Evolutionary conservation across 129 eudicot genomes (phyloP).

Genomic region (Flaveria ramosissima): DNA sequence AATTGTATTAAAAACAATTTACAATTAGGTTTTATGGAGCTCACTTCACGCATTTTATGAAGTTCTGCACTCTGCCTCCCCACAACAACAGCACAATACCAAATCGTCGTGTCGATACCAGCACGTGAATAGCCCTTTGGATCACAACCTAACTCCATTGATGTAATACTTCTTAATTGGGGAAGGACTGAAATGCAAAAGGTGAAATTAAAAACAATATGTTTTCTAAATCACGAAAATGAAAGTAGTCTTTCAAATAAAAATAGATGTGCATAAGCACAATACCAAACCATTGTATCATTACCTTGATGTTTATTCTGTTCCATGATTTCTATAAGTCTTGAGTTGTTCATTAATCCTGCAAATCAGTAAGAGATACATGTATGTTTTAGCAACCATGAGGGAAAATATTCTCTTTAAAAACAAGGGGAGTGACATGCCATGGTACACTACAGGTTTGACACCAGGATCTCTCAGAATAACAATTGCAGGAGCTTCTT

Average conservation of each 20-base stretch:
- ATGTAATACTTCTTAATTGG: constrained; percentile 79
- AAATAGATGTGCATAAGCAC: not conserved
- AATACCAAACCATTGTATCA: constrained; percentile 5
- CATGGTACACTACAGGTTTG: constrained; percentile 87
- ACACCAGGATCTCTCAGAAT: constrained; percentile 88
- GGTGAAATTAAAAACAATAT: constrained; percentile 31
- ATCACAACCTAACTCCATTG: constrained; percentile 92
- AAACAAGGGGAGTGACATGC: constrained; percentile 35
- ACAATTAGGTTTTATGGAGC: constrained; percentile 22
- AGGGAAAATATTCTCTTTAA: not conserved
- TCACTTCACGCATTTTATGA: constrained; percentile 84
- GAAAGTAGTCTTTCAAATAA: not conserved
- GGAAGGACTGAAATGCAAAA: constrained; percentile 71
- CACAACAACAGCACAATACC: constrained; percentile 91
- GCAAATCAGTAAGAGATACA: constrained; percentile 30
- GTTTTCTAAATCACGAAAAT: not conserved
- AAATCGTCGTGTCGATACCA: constrained; percentile 60
- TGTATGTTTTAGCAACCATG: not conserved
- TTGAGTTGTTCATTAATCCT: constrained; percentile 67
- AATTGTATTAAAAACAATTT: not conserved
- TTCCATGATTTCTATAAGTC: constrained; percentile 76
- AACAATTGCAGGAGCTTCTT: constrained; percentile 93
- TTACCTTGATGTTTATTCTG: constrained; percentile 87
- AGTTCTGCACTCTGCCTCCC: constrained; percentile 90
- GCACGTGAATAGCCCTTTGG: constrained; percentile 85